Conservation (phyloP, 345 rosid species). For the Eucalyptus decipiens region DNA sequence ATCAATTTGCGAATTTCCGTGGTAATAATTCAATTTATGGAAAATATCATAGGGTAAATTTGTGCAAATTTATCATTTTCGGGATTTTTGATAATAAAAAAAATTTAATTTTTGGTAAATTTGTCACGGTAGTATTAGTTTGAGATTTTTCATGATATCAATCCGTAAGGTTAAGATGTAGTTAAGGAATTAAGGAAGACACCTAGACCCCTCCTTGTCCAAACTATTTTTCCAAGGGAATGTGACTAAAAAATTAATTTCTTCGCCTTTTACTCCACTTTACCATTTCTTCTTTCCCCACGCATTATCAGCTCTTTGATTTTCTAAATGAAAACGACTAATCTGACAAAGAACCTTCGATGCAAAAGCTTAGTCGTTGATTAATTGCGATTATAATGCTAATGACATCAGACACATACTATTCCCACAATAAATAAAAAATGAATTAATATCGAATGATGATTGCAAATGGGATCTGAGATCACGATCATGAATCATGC, state of each 20-base stretch:
- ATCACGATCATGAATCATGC: neutral
- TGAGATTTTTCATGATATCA: fast-evolving
- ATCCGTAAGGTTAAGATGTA: neutral
- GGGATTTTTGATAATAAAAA: fast-evolving
- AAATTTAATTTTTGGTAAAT: fast-evolving
- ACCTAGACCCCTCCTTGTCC: neutral
- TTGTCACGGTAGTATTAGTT: fast-evolving
- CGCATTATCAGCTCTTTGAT: neutral
- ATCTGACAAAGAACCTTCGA: neutral
- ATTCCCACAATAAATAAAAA: neutral
- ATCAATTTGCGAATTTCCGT: fast-evolving
- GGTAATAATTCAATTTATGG: too few relatives aligned
- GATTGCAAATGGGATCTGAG: neutral
- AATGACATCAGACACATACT: neutral
- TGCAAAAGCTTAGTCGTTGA: neutral
- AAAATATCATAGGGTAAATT: fast-evolving
- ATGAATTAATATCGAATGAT: neutral
- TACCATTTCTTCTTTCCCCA: neutral
- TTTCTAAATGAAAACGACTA: neutral
- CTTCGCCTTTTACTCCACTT: neutral
- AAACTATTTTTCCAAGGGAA: neutral
- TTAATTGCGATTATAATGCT: neutral
- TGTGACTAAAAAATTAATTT: neutral
- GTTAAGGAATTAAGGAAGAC: neutral
- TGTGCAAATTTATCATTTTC: too few relatives aligned